A percentile compares a stretch with the other conserved stretches of the same genome.
Evolutionary conservation across 2,329 filamentous ascomycete genomes (phyloP).

Genomic region (Penicillium sp.): DNA sequence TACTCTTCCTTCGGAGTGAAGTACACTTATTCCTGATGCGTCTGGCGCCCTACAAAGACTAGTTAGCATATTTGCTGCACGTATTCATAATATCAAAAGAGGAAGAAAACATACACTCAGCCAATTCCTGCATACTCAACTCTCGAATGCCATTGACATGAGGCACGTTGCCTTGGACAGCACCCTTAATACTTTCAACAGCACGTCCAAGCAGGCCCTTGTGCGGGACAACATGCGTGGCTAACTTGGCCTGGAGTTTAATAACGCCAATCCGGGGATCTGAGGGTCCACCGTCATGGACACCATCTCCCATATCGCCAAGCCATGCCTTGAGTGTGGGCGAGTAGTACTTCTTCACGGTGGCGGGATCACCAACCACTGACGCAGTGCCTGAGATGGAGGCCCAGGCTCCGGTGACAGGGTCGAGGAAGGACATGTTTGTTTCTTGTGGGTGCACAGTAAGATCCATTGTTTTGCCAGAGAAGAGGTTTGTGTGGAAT

Average conservation of each 20-base stretch:
- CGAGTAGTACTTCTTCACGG: constrained; percentile 67
- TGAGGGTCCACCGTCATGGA: constrained; percentile 69
- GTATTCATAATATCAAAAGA: background rate
- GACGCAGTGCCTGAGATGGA: constrained; percentile 66
- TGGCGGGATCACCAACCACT: constrained; percentile 59
- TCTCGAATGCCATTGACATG: constrained; percentile 68
- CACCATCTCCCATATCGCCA: constrained; percentile 73
- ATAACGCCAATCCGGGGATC: constrained; percentile 79
- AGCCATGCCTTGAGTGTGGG: constrained; percentile 71
- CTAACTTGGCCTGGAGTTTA: constrained; percentile 61
- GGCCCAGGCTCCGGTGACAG: constrained; percentile 69
- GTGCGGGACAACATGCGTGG: constrained; percentile 59
- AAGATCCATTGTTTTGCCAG: constrained; percentile 77
- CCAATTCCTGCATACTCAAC: constrained; percentile 57
- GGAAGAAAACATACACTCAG: constrained; percentile 43
- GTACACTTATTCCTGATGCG: constrained; percentile 19
- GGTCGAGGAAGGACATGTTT: constrained; percentile 74
- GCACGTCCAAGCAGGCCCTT: constrained; percentile 57
- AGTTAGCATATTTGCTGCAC: constrained; percentile 1
- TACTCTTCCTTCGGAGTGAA: background rate
- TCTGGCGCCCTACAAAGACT: constrained; percentile 24
- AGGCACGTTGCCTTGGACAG: constrained; percentile 62
- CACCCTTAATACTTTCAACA: constrained; percentile 66
- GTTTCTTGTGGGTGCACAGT: constrained; percentile 58
- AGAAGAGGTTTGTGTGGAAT: constrained; percentile 87